Conservation (phyloP, 2,329 filamentous ascomycete genomes). For the Herpomyces periplanetae region DNA sequence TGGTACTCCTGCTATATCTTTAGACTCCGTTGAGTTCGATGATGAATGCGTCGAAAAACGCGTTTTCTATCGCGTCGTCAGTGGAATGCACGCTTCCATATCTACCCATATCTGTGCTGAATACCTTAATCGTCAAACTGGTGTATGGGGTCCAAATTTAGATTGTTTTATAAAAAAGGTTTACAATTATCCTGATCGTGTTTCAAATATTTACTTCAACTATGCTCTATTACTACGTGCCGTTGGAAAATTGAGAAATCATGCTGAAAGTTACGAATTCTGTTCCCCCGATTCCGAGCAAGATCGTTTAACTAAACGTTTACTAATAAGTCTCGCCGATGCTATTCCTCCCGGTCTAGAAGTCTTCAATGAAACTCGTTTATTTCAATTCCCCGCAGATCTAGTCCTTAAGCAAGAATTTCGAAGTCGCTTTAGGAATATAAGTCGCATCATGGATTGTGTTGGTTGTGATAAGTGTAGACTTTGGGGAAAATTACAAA, state of each 20-base stretch:
- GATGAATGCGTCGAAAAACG: slow-evolving; percentile 90
- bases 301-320: slow-evolving; percentile 36
- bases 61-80: slow-evolving; percentile 84
- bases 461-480: slow-evolving; percentile 95
- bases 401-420: slow-evolving; percentile 78
- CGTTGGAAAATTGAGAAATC: slow-evolving; percentile 50
- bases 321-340: slow-evolving; percentile 34
- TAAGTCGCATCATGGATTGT: slow-evolving; percentile 88
- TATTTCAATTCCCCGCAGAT: slow-evolving; percentile 32
- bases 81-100: slow-evolving; percentile 92
- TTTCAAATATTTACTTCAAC: slow-evolving; percentile 96
- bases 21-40: slow-evolving; percentile 29
- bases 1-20: slow-evolving; percentile 13
- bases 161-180: slow-evolving; percentile 60
- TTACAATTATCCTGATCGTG: slow-evolving; percentile 45
- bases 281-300: slow-evolving; percentile 51
- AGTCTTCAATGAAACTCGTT: slow-evolving; percentile 74
- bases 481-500: slow-evolving; percentile 89
- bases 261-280: slow-evolving; percentile 51
- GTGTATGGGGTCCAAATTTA: slow-evolving; percentile 62
- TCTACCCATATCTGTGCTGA: slow-evolving; percentile 86
- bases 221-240: slow-evolving; percentile 79
- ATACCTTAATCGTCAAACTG: slow-evolving; percentile 74
- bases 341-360: slow-evolving; percentile 22
- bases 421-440: slow-evolving; percentile 79